A percentile compares a stretch with the other conserved stretches of the same genome.
Conservation (phyloP, 2,329 filamentous ascomycete species). For the Periconia sp. region DNA sequence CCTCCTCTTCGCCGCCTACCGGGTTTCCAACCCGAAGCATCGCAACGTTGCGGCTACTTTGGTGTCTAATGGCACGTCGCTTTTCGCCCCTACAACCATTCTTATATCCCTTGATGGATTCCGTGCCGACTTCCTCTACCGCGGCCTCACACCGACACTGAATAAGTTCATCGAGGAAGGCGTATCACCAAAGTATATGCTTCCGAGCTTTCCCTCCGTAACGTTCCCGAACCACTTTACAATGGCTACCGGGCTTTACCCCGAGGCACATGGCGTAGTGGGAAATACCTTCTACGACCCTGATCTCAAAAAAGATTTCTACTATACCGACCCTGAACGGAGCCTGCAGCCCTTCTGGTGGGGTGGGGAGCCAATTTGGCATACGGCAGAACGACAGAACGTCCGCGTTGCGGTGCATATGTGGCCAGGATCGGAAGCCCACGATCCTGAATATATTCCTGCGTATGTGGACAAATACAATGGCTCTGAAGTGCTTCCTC, state of each 20-base stretch:
- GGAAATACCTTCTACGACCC: slow-evolving; percentile 97
- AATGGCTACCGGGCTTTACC: slow-evolving; percentile 87
- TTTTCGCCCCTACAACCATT: slow-evolving; percentile 91
- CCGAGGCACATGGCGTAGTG: slow-evolving; percentile 90
- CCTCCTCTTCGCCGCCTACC: slow-evolving; percentile 63
- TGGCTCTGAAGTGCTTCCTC: slow-evolving; percentile 72
- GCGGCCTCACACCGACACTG: slow-evolving; percentile 82
- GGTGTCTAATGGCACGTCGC: slow-evolving; percentile 78
- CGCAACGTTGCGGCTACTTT: slow-evolving; percentile 38
- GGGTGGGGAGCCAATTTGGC: slow-evolving; percentile 93
- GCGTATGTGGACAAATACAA: slow-evolving; percentile 87
- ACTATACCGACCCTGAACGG: slow-evolving; percentile 76
- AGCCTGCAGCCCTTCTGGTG: slow-evolving; percentile 92
- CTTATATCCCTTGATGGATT: slow-evolving; percentile 95
- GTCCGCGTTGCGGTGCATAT: slow-evolving; percentile 87
- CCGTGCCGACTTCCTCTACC: slow-evolving; percentile 87
- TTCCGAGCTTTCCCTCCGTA: slow-evolving; percentile 91
- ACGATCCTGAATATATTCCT: slow-evolving; percentile 76
- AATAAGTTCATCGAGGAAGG: slow-evolving; percentile 80
- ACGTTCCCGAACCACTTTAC: slow-evolving; percentile 97
- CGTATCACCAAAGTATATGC: slow-evolving; percentile 90
- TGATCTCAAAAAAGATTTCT: slow-evolving; percentile 76
- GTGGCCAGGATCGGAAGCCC: slow-evolving; percentile 97
- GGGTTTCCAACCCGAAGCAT: slow-evolving; percentile 51
- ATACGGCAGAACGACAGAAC: slow-evolving; percentile 83